Percentiles rank a stretch among this genome's conserved stretches.
phyloP scores from a whole-genome alignment of 331 rosid genomes.

The Phaseolus coccineus region DNA sequence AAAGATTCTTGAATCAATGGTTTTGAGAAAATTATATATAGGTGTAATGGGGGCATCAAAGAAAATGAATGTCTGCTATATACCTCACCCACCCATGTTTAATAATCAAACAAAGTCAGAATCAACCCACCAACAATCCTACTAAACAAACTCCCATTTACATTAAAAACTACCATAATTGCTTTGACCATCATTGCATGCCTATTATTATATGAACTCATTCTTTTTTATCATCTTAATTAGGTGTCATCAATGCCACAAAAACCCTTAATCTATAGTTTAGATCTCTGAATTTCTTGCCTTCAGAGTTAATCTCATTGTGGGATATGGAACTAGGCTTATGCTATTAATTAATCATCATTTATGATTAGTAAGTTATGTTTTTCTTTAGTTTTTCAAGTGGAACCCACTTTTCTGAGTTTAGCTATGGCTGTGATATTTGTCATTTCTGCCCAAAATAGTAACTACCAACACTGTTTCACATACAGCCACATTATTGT shows the following conservation, averaged over 20 bases:
- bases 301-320: constrained; percentile 39
- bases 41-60: constrained; percentile 57
- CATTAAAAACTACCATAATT: constrained; percentile 53
- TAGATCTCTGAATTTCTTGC: constrained; percentile 37
- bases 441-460: not conserved
- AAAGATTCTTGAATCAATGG: constrained; percentile 50
- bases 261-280: not conserved
- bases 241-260: constrained; percentile 36
- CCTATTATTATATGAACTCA: constrained; percentile 36
- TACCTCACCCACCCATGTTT: constrained; percentile 57
- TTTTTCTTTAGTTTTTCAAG: not conserved
- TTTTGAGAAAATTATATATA: constrained; percentile 40
- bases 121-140: constrained; percentile 41
- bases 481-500: not conserved
- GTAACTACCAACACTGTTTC: not conserved
- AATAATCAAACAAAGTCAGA: constrained; percentile 45
- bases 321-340: constrained; percentile 32
- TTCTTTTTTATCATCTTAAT: constrained; percentile 28
- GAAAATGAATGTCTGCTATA: constrained; percentile 62
- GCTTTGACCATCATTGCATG: constrained; percentile 61
- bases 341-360: constrained; percentile 34
- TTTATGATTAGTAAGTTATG: constrained; percentile 22
- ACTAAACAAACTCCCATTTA: constrained; percentile 39
- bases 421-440: not conserved
- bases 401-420: not conserved